Base-by-base conservation (phyloP, 192 early-diverging fungal species). In the Podila epigama region DNA sequence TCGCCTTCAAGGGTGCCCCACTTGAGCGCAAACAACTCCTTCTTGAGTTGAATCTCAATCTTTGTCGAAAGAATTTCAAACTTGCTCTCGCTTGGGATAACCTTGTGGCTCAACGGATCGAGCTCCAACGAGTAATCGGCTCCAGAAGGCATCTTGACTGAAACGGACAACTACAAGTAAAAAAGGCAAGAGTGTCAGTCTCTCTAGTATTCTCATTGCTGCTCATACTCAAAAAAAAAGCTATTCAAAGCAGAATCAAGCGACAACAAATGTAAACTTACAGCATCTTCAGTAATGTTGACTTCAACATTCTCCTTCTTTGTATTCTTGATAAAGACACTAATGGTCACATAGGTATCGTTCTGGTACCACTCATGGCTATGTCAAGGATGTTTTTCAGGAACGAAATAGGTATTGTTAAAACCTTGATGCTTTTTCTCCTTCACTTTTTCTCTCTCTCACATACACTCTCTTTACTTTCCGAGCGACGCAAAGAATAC, bases 341-440 rank as follows among this genome's bases (percentile, higher is more conserved):
- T 88, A 39, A 99, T 75, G 13, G 90, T 96, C 33, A 99, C 91
- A 80, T 80, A 89, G 28, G 83, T 71, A 61, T 98, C 98, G 68
- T 91, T 99, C 80, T 99, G 98, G 82, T 93, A 98, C 97, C 96
- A 98, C 82, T 98, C 97, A 66, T 98, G 96, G 66, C 97, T 92
- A 53, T 32, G 13, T 32, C 22, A 34, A 10, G 11, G 5, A 51
- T 18, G 22, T 7, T 1, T 22, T 22, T 48, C n/a, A 48, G 44
- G n/a, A 25, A 48, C 20, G 20, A 48, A 48, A 1, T 48, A 18
- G n/a, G 15, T 22, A 5, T 18, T 8, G 44, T 9, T 22, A 48
- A 48, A 18, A 44, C 5, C n/a, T 20, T 4, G 4, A 44, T 12
- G 40, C 16, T 7, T 22, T 1, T n/a, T n/a, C n/a, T n/a, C n/a